phyloP scores from a whole-genome alignment of 2,329 filamentous ascomycete species.

The Stemphylium vesicarium region DNA sequence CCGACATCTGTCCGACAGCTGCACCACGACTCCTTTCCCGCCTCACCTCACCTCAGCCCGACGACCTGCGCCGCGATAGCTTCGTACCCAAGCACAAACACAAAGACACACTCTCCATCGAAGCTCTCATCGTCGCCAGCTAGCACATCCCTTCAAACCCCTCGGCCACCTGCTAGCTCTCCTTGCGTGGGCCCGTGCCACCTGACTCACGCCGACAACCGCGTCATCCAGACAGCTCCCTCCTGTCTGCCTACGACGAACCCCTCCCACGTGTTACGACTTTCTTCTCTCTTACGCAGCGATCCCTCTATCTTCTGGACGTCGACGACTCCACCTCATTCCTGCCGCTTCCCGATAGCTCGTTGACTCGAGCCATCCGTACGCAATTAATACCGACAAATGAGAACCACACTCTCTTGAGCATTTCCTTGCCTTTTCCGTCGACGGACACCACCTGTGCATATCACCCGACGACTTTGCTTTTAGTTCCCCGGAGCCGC shows the following conservation, averaged over 20 bases:
- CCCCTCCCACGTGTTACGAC: constrained; percentile 50
- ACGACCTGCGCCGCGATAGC: constrained; percentile 21
- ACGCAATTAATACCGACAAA: constrained; percentile 51
- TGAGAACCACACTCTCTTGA: constrained; percentile 54
- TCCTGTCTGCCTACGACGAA: constrained; percentile 37
- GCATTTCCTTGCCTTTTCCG: constrained; percentile 50
- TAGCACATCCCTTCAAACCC: constrained; percentile 19
- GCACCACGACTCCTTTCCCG: constrained; percentile 23
- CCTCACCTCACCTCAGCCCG: constrained; percentile 20
- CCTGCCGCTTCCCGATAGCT: constrained; percentile 38
- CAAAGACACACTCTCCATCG: neutral
- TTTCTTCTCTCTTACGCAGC: constrained; percentile 48
- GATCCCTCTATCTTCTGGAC: constrained; percentile 42
- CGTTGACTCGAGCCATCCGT: constrained; percentile 50
- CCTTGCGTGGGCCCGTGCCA: constrained; percentile 39
- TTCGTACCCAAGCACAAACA: constrained; percentile 11
- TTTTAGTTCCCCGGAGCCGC: constrained; percentile 37
- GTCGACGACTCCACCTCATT: constrained; percentile 30
- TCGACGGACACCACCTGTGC: constrained; percentile 48
- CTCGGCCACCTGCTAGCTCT: constrained; percentile 34
- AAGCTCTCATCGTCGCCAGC: constrained; percentile 34
- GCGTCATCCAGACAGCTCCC: constrained; percentile 34
- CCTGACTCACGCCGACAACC: constrained; percentile 45
- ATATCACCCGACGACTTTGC: constrained; percentile 49
- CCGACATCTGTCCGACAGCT: constrained; percentile 29